phyloP scores from a whole-genome alignment of 225 moss, liverwort and hornwort genomes.

The Asterella californica region DNA sequence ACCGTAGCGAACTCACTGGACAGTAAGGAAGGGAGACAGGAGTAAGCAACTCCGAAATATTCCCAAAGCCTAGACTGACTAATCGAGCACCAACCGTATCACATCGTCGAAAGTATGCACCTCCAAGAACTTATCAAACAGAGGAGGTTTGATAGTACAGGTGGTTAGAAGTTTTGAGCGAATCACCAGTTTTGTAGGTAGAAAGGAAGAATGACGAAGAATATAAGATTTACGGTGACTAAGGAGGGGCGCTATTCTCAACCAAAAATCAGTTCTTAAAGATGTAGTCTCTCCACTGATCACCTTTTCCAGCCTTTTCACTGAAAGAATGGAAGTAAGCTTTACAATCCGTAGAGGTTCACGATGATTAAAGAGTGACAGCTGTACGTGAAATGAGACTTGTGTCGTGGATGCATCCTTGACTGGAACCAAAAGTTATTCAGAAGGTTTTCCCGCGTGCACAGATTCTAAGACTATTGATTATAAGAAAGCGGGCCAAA shows the following conservation, averaged over 20 bases:
- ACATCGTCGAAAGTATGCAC: not conserved
- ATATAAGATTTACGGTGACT: not conserved
- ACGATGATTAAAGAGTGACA: no score
- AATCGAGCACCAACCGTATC: not conserved
- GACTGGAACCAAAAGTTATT: no score
- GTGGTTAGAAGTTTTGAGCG: not conserved
- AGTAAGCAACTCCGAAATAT: not conserved
- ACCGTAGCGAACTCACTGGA: not conserved
- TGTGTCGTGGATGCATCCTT: no score
- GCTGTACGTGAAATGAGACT: no score
- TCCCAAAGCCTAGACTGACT: not conserved
- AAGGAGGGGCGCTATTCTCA: not conserved
- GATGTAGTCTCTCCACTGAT: not conserved
- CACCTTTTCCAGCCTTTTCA: not conserved
- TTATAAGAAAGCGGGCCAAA: no score
- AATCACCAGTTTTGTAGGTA: constrained; percentile 16
- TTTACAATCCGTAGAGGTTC: not conserved
- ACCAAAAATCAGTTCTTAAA: not conserved
- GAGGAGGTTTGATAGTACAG: not conserved
- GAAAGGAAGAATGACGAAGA: not conserved
- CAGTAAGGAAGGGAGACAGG: not conserved
- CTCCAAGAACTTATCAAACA: not conserved
- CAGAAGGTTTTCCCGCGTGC: no score
- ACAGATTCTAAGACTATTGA: no score
- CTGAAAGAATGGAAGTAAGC: no score